Percentiles rank a stretch among this genome's conserved stretches.
phyloP scores from a whole-genome alignment of 2,329 filamentous ascomycete genomes.

The Xylariaceae sp. region DNA sequence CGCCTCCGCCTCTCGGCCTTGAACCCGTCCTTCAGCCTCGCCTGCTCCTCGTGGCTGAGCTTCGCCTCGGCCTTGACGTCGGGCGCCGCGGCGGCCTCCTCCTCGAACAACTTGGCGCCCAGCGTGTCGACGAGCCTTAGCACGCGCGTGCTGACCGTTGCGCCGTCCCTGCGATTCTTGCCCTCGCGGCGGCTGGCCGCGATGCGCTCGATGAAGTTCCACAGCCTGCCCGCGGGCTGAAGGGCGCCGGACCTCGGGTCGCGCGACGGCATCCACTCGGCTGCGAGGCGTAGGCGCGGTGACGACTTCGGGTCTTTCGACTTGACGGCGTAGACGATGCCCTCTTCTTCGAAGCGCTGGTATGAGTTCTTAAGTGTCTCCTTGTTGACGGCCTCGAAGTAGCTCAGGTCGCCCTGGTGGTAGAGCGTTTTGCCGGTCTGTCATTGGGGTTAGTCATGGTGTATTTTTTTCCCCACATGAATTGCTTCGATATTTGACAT shows the following conservation, averaged over 20 bases:
- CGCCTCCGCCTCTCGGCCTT: conserved; percentile 52
- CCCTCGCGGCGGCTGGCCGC: conserved; percentile 82
- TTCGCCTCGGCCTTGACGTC: conserved; percentile 42
- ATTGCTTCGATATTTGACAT: conserved; percentile 37
- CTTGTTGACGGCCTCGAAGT: conserved; percentile 98
- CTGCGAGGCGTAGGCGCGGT: conserved; percentile 67
- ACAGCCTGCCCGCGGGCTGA: conserved; percentile 73
- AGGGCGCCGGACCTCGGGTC: conserved; percentile 61
- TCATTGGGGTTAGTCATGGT: conserved; percentile 23
- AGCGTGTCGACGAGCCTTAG: conserved; percentile 75
- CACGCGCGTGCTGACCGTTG: conserved; percentile 82
- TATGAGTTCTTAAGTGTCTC: conserved; percentile 96
- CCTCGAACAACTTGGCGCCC: conserved; percentile 69
- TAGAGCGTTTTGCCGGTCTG: conserved; percentile 94
- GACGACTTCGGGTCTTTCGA: conserved; percentile 64
- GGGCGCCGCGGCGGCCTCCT: conserved; percentile 44
- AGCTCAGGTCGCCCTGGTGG: conserved; percentile 94
- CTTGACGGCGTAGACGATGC: conserved; percentile 77
- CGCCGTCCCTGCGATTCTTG: conserved; percentile 93
- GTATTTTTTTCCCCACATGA: too few relatives aligned
- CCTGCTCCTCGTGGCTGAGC: conserved; percentile 55
- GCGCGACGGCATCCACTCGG: conserved; percentile 74
- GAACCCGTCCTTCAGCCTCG: conserved; percentile 45
- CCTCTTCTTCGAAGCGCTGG: conserved; percentile 84
- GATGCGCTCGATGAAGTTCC: conserved; percentile 91